Base-by-base conservation (phyloP, 306 rosid species). In the Rosa persica region DNA sequence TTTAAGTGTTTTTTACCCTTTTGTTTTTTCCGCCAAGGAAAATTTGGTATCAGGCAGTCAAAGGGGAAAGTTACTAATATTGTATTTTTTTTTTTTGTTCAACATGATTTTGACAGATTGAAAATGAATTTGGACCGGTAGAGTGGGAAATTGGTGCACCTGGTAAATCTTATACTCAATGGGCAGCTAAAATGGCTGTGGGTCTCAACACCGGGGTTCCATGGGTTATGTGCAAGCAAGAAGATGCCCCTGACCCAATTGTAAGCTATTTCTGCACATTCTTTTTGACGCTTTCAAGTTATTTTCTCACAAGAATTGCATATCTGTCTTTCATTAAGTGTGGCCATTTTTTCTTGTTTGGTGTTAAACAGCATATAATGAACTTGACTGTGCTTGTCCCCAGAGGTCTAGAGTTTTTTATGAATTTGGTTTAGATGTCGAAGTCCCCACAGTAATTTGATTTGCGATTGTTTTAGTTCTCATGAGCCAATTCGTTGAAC, bases 191-290 rank as follows among this genome's bases (percentile, higher is more conserved):
- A 88, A 96, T 96, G 99, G 99, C 98, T 22, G 92, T 91, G 10
- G 92, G 86, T 60, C 94, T 96, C 23, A 47, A 81, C 73, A 96
- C 99, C 15, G 99, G 98, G 0, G 99, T 90, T 1, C 99, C 99
- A 2, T 96, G 99, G 99, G 80, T 96, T 74, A 96, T 96, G 99
- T 96, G 99, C 90, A 96, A 96, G 88, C 99, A 96, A 89, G 87
- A 91, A 52, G 99, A 96, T 79, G 96, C 99, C 82, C 99, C 99
- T 52, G 98, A 90, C 64, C 99, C 99, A 11, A 62, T 90, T 52
- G 99, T 96, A 89, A 88, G 89, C 76, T 57, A 66, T 39, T 55
- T 61, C 11, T 36, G 27, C 16, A 6, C 46, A 13, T 34, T 64
- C 55, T 71, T 74, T 69, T 51, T 15, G 27, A 15, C 4, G 77